phyloP scores from a whole-genome alignment of 2,329 filamentous ascomycete genomes.

The Diaporthe longicolla region DNA sequence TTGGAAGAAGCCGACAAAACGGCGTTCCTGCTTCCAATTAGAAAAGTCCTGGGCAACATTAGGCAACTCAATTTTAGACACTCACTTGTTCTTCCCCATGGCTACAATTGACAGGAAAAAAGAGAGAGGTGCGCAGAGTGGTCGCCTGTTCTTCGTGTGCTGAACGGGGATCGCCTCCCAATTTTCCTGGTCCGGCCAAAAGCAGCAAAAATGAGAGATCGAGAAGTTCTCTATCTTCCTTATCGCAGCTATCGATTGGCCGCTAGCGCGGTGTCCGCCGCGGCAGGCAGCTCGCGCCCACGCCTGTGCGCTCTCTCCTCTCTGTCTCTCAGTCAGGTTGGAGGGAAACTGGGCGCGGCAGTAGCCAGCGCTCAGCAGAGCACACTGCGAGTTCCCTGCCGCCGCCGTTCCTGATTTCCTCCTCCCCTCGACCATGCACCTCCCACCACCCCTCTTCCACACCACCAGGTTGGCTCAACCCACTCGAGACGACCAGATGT shows the following conservation, averaged over 20 bases:
- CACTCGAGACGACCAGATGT: constrained; percentile 37
- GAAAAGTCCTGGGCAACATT: background rate
- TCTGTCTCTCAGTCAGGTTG: constrained; percentile 21
- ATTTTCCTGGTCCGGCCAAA: constrained; percentile 27
- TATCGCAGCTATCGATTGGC: constrained; percentile 38
- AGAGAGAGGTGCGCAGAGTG: constrained; percentile 1
- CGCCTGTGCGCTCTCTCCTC: constrained; percentile 20
- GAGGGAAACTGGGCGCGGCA: constrained; percentile 15
- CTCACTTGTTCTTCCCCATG: constrained; percentile 42
- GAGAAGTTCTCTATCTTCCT: constrained; percentile 8
- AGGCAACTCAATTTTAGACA: background rate
- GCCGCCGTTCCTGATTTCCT: constrained; percentile 31
- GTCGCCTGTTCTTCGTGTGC: constrained; percentile 8
- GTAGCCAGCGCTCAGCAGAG: constrained; percentile 23
- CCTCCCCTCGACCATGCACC: constrained; percentile 30
- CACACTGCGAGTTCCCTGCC: constrained; percentile 7
- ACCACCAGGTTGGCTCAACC: constrained; percentile 27
- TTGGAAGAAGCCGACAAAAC: constrained; percentile 62
- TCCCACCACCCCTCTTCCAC: constrained; percentile 29
- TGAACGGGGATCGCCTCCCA: constrained; percentile 20
- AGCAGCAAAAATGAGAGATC: constrained; percentile 26
- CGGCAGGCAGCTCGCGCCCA: constrained; percentile 31
- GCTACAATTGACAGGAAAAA: background rate
- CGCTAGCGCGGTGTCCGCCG: constrained; percentile 22
- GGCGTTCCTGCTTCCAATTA: constrained; percentile 52